Conservation (phyloP, 345 rosid genomes). For the Sonneratia alba region DNA sequence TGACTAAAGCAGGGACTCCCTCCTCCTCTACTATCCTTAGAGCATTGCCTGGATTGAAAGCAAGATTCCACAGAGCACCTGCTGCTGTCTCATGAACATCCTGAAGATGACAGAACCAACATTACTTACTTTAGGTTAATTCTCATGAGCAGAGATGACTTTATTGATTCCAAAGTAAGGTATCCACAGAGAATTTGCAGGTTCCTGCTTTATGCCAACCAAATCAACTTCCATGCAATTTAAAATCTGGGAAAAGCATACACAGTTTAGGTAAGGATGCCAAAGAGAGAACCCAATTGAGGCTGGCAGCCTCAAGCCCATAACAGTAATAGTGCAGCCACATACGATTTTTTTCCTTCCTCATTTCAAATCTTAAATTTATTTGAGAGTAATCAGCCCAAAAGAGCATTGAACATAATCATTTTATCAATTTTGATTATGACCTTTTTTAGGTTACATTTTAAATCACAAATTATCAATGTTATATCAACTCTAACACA, state of each 20-base stretch:
- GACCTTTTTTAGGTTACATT: no score
- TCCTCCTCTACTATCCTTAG: constrained; percentile 76
- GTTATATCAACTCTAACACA: no score
- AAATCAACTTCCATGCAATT: not conserved
- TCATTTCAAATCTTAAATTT: not conserved
- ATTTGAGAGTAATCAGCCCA: not conserved
- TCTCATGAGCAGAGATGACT: not conserved
- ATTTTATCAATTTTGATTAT: no score
- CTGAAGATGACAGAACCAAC: constrained; percentile 23
- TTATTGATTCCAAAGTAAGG: not conserved
- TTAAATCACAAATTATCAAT: no score
- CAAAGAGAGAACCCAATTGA: not conserved
- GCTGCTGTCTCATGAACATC: constrained; percentile 94
- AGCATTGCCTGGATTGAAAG: constrained; percentile 66
- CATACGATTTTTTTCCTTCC: not conserved
- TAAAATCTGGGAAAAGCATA: not conserved
- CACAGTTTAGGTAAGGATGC: not conserved
- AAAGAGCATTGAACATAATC: no score
- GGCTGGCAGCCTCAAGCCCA: not conserved
- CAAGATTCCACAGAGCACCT: constrained; percentile 85
- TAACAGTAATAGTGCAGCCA: not conserved
- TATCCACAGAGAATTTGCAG: not conserved
- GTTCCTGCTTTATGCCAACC: not conserved
- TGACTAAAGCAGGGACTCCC: constrained; percentile 73
- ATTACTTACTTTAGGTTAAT: not conserved